Percentiles rank a stretch among this genome's conserved stretches.
These are phyloP conservation scores for Hordeum vulgare DNA, from an alignment of 176 grass and related monocot species.

Conservation along the genomic window DNA sequence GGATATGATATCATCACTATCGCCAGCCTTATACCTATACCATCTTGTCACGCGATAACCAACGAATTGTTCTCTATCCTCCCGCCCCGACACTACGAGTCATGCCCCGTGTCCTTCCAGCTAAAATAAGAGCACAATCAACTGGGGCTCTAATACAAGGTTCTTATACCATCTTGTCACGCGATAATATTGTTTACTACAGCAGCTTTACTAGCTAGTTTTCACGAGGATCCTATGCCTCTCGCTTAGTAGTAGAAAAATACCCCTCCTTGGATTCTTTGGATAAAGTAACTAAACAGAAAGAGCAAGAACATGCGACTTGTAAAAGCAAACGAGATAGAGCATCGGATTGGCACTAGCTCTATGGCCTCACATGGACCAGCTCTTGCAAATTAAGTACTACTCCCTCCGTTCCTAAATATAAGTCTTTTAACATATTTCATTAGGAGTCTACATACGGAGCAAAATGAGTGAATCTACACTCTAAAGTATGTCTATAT, in stretches of 20 bases:
- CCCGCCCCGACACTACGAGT: neutral
- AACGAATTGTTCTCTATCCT: neutral
- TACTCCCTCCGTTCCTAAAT: no score
- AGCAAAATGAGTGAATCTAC: no score
- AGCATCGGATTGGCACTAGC: neutral
- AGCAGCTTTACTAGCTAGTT: neutral
- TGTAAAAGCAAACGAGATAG: neutral
- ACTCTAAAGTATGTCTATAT: no score
- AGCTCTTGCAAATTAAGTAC: neutral
- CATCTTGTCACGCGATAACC: no score
- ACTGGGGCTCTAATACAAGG: slow-evolving; percentile 4
- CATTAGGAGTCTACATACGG: no score
- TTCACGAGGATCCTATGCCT: neutral
- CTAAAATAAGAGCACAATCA: neutral
- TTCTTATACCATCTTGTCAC: neutral
- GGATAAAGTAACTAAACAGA: neutral
- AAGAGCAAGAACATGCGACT: neutral
- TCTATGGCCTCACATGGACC: neutral
- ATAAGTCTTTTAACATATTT: no score
- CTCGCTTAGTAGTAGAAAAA: neutral
- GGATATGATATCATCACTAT: no score
- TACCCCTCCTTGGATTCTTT: neutral
- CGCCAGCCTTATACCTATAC: no score
- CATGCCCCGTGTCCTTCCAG: neutral
- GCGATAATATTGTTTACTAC: neutral